A percentile compares a stretch with the other conserved stretches of the same genome.
phyloP scores from a whole-genome alignment of 768 basidiomycete genomes.

The Termitomyces sp. region DNA sequence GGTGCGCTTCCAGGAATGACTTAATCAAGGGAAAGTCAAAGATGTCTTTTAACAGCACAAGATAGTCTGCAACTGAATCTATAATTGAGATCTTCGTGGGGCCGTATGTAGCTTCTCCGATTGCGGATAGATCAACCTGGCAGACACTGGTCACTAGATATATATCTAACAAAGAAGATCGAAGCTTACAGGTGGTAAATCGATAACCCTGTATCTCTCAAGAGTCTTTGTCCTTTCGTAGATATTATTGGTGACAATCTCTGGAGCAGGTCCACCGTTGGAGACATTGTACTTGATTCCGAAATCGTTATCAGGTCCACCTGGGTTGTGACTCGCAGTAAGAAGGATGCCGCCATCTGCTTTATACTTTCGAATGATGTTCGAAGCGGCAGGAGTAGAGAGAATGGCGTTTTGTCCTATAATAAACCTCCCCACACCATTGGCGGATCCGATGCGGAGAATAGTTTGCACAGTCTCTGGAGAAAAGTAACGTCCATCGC shows the following conservation, averaged over 20 bases:
- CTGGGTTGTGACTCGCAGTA: slow-evolving; percentile 97
- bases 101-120: slow-evolving; percentile 76
- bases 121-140: slow-evolving; percentile 79
- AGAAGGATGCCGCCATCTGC: slow-evolving; percentile 95
- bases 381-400: slow-evolving; percentile 95
- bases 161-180: background rate
- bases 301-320: slow-evolving; percentile 97
- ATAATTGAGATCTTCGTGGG: slow-evolving; percentile 85
- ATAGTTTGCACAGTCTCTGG: slow-evolving; percentile 87
- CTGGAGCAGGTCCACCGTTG: slow-evolving; percentile 97
- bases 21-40: slow-evolving; percentile 95
- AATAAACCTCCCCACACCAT: slow-evolving; percentile 88
- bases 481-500: slow-evolving; percentile 93
- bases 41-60: slow-evolving; percentile 76
- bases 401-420: slow-evolving; percentile 88
- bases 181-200: slow-evolving; percentile 61
- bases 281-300: slow-evolving; percentile 99
- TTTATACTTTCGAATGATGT: slow-evolving; percentile 93
- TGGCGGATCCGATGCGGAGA: slow-evolving; percentile 90
- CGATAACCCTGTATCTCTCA: slow-evolving; percentile 76
- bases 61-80: slow-evolving; percentile 90
- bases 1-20: slow-evolving; percentile 70
- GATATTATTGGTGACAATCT: slow-evolving; percentile 93
- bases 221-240: slow-evolving; percentile 89
- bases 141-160: background rate